Evolutionary conservation across 2,329 filamentous ascomycete genomes (phyloP), one percentile per base, ranked within the genome.

Genomic region (Aspergillus amoenus): DNA sequence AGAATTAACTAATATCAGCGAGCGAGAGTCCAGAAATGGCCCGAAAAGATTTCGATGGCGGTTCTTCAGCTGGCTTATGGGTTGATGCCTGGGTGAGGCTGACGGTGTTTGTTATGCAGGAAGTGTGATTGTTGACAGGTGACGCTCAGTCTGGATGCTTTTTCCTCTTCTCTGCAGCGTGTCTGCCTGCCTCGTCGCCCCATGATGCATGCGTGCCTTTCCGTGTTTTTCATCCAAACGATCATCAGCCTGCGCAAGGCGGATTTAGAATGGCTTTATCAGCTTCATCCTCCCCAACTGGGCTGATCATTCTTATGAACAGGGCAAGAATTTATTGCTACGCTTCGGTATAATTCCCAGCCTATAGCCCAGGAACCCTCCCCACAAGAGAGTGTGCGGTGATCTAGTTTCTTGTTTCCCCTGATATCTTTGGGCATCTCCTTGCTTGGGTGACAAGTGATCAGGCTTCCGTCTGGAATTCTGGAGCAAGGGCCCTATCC

Each of bases 201-300:
- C 50, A 30, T 27, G 49, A 52, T 44, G 42, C 50, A 53, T 22
- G 40, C 24, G 27, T 34, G 40, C 24, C 5, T 46, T 30, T 52
- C 27, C 7, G 39, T 5, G 22, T 8, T 15, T 27, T 44, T 37
- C 5, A 24, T 39, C 32, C 27, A 37, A 21, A 40, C 32, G 42
- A 46, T 46, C 51, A n/a, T 41, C 51, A 53, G 51, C 51, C 42
- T 47, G n/a, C 30, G 13, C 34, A 40, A 53, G 51, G 51, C 51
- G 51, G 5, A 18, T 8, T 22, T 52, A 13, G 15, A 32, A 34
- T 34, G 21, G 24, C 11, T 43, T 41, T 53, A 41, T 47, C 43
- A 47, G 51, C 22, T 21, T 24, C 15, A 15, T 37, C 12, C 17
- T 27, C 17, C 51, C 32, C 30, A 18, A 6, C 17, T n/a, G 5